These are phyloP conservation scores for Ganoderma lingzhi DNA, from an alignment of 1,284 basidiomycete species.

Conservation along the genomic window DNA sequence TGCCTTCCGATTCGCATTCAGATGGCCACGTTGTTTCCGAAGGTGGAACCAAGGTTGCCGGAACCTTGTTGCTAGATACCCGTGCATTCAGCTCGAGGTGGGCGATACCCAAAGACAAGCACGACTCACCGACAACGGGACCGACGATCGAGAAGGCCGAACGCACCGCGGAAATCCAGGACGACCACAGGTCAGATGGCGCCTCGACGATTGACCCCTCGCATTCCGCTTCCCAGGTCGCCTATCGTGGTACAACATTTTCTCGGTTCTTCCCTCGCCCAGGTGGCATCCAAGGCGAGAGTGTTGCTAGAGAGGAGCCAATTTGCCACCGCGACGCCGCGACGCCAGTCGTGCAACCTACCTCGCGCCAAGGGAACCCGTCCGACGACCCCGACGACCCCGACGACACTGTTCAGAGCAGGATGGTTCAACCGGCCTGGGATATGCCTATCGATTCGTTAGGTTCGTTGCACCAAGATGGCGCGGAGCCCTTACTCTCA, in stretches of 20 bases:
- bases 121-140: background rate
- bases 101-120: slow-evolving; percentile 2
- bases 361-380: background rate
- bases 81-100: slow-evolving; percentile 24
- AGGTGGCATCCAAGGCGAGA: background rate
- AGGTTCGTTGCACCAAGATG: background rate
- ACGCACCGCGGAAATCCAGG: background rate
- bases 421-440: slow-evolving; percentile 4
- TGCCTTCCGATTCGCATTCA: slow-evolving; percentile 31
- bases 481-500: background rate
- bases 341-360: background rate
- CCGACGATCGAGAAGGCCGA: background rate
- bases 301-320: background rate
- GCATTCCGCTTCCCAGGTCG: slow-evolving; percentile 36
- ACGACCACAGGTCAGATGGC: slow-evolving; percentile 9
- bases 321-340: background rate
- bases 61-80: slow-evolving; percentile 41
- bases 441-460: background rate
- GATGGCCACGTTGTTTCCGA: slow-evolving; percentile 8
- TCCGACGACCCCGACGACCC: background rate
- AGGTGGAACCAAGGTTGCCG: slow-evolving; percentile 14
- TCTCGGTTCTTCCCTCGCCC: slow-evolving; percentile 3
- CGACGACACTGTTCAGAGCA: slow-evolving; percentile 1
- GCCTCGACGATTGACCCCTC: slow-evolving; percentile 51
- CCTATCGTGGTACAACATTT: background rate